Conservation (phyloP, 441 rosid species). For the Corymbia citriodora region DNA sequence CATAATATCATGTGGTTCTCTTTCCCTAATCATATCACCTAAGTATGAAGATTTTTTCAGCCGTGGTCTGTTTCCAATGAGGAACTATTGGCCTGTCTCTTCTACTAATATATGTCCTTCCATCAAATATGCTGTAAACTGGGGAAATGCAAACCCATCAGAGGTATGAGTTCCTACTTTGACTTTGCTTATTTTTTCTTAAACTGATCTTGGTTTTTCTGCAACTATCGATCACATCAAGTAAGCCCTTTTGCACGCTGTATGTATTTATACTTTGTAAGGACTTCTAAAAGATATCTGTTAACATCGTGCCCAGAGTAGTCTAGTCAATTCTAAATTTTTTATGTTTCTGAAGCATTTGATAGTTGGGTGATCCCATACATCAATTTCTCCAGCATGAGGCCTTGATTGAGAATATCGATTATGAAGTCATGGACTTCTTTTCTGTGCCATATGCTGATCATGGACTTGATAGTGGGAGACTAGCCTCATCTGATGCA, state of each 20-base stretch:
- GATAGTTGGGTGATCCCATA: not conserved
- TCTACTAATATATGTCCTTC: conserved; percentile 48
- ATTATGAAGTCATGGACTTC: not conserved
- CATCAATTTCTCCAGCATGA: not conserved
- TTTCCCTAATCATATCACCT: conserved; percentile 68
- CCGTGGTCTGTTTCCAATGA: conserved; percentile 64
- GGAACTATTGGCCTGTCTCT: conserved; percentile 83
- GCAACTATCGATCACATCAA: not conserved
- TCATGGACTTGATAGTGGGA: not conserved
- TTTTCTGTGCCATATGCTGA: not conserved
- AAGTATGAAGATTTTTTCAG: conserved; percentile 85
- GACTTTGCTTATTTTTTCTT: not conserved
- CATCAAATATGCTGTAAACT: conserved; percentile 72
- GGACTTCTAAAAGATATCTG: not conserved
- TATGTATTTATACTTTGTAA: not conserved
- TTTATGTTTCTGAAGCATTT: not conserved
- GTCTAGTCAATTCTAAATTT: not conserved
- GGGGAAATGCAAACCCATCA: conserved; percentile 71
- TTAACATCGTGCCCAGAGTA: not conserved
- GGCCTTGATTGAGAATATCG: not conserved
- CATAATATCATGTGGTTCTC: conserved; percentile 77
- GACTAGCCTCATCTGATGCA: not conserved
- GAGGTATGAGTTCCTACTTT: conserved; percentile 31
- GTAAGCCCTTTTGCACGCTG: not conserved
- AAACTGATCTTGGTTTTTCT: not conserved